Base-by-base conservation (phyloP, 140 eudicot genomes). In the Stevia rebaudiana region DNA sequence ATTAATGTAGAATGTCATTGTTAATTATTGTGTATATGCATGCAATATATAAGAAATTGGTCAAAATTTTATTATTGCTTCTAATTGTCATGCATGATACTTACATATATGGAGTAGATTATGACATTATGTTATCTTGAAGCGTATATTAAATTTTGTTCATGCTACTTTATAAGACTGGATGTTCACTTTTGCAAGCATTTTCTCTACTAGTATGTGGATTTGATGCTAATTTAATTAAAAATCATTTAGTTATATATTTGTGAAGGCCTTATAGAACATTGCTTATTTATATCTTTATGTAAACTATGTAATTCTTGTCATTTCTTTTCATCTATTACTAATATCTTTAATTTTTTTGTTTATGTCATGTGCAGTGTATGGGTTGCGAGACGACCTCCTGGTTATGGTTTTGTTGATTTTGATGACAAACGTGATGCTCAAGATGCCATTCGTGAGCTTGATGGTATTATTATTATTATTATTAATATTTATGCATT, bases 341-440 rank as follows among this genome's bases (percentile, higher is more conserved):
- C 6, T 37, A 8, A 18, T 21, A 35, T 19, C 44, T 35, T 59
- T 16, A 8, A 16, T 43, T 6, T 6, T 36, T n/a, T 60, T 35
- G 22, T 37, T 19, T 55, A 3, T 48, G 30, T 49, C 16, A 11
- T 50, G 62, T 71, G 67, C 75, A 86, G 95, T 70, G 95, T 86
- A 3, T 86, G 95, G 95, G 95, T 86, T 80, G 95, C 95, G 22
- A 73, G 90, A 66, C 71, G 90, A 31, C 95, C 95, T 47, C 95
- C 95, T 8, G 95, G 95, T 11, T 86, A 86, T 73, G 95, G 80
- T 23, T 86, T 86, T 48, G 73, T 86, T 53, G 95, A 86, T 64
- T 86, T 86, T 35, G 95, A 86, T 73, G 95, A 86, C 61, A 75
- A 67, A 42, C 68, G 90, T 74, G 95, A 86, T 70, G 95, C 95